Percentiles rank a stretch among this genome's conserved stretches.
These are phyloP conservation scores for Aspergillus floridensis DNA, from an alignment of 2,329 filamentous ascomycete genomes.

Conservation along the genomic window DNA sequence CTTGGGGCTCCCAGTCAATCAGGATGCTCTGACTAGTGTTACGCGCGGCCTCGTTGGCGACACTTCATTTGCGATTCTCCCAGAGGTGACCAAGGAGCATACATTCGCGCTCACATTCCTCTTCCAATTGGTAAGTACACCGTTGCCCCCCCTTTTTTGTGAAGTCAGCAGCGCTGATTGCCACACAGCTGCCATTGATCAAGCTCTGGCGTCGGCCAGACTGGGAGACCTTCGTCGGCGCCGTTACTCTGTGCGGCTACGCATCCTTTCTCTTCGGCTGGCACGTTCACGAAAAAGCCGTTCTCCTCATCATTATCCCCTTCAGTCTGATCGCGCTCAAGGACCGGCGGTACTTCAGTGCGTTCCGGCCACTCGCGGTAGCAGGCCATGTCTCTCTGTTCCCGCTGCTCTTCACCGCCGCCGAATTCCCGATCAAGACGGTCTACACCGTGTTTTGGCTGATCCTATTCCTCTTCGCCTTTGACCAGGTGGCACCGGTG, in stretches of 20 bases:
- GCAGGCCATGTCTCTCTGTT: constrained; percentile 95
- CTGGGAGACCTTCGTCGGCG: constrained; percentile 86
- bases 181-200: constrained; percentile 63
- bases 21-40: constrained; percentile 77
- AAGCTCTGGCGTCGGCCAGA: constrained; percentile 78
- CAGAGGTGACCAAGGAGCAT: constrained; percentile 73
- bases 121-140: constrained; percentile 64
- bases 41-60: constrained; percentile 92
- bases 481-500: constrained; percentile 83
- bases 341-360: constrained; percentile 84
- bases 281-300: constrained; percentile 98
- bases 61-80: constrained; percentile 88
- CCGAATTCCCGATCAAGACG: constrained; percentile 91
- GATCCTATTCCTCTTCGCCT: constrained; percentile 76
- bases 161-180: constrained; percentile 22
- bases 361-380: constrained; percentile 87
- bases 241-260: constrained; percentile 89
- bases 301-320: constrained; percentile 89
- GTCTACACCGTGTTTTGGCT: constrained; percentile 93
- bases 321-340: constrained; percentile 90
- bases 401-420: constrained; percentile 84
- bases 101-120: constrained; percentile 82
- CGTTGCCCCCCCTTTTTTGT: background rate
- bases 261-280: constrained; percentile 96
- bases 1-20: constrained; percentile 70